Evolutionary conservation across 306 rosid genomes (phyloP).

Genomic region (Gastrolobium bilobum): DNA sequence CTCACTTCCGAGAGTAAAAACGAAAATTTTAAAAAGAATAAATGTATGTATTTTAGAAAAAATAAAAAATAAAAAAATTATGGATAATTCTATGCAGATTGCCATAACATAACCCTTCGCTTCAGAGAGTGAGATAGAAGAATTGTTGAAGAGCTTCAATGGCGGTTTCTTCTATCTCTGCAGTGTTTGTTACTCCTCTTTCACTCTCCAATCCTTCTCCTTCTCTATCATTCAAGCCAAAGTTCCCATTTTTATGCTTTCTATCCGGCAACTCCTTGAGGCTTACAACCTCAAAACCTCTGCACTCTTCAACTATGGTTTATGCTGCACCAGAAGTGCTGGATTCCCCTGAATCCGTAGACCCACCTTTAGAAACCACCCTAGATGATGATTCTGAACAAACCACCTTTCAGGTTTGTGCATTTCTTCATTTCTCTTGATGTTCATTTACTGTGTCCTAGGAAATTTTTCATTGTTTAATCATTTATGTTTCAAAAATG

Average conservation of each 20-base stretch:
- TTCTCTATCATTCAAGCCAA: slow-evolving; percentile 54
- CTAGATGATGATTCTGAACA: slow-evolving; percentile 53
- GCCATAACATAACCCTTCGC: background rate
- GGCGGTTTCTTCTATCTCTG: slow-evolving; percentile 81
- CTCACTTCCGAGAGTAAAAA: too few relatives aligned
- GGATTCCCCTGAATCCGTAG: slow-evolving; percentile 57
- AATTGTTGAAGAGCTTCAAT: slow-evolving; percentile 52
- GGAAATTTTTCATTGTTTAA: background rate
- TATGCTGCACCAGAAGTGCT: slow-evolving; percentile 79
- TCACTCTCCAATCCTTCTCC: slow-evolving; percentile 60
- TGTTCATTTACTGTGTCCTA: slow-evolving; percentile 19
- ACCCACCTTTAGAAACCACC: slow-evolving; percentile 57
- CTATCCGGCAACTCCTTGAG: slow-evolving; percentile 50
- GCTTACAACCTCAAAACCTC: slow-evolving; percentile 55
- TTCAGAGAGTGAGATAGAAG: slow-evolving; percentile 9
- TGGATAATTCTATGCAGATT: slow-evolving; percentile 56
- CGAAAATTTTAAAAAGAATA: too few relatives aligned
- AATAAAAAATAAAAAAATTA: slow-evolving; percentile 1
- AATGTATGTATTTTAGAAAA: background rate
- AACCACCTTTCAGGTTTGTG: slow-evolving; percentile 59
- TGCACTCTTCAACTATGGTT: slow-evolving; percentile 59
- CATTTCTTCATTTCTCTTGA: slow-evolving; percentile 10
- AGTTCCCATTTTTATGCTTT: slow-evolving; percentile 48
- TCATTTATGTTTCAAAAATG: slow-evolving; percentile 12
- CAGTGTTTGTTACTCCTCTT: slow-evolving; percentile 62